Evolutionary conservation across 2,329 filamentous ascomycete species (phyloP).

Genomic region (Acrocalymma vagum): DNA sequence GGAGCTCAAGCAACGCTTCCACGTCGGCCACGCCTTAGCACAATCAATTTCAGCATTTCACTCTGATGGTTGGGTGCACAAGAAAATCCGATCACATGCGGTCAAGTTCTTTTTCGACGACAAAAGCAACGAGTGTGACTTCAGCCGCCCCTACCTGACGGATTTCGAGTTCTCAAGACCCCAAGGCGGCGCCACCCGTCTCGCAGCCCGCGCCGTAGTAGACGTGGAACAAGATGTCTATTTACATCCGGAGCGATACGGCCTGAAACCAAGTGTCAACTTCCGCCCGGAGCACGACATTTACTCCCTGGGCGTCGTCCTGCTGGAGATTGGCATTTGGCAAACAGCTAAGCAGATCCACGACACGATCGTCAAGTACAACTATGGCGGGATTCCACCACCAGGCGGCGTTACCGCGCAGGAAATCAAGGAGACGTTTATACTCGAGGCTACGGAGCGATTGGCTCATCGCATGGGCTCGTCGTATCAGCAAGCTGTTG

Average conservation of each 20-base stretch:
- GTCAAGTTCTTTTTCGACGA: slow-evolving; percentile 10
- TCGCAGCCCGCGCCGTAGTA: slow-evolving; percentile 5
- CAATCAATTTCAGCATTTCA: slow-evolving; percentile 17
- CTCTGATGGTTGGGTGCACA: slow-evolving; percentile 19
- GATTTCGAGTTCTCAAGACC: slow-evolving; percentile 18
- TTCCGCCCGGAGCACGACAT: slow-evolving; percentile 66
- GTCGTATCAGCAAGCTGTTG: too few relatives aligned
- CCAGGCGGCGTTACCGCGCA: too few relatives aligned
- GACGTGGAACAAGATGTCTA: slow-evolving; percentile 54
- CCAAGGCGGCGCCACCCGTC: slow-evolving; percentile 19
- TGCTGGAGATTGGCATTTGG: slow-evolving; percentile 64
- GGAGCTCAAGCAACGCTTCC: slow-evolving; percentile 14
- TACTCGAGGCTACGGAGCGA: too few relatives aligned
- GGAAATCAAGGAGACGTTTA: too few relatives aligned
- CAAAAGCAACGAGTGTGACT: too few relatives aligned
- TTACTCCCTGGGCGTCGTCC: slow-evolving; percentile 63
- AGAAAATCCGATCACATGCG: slow-evolving; percentile 23
- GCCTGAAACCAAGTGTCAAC: slow-evolving; percentile 54
- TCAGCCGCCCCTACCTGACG: too few relatives aligned
- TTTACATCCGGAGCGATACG: slow-evolving; percentile 59
- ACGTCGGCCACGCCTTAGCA: slow-evolving; percentile 12
- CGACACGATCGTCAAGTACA: too few relatives aligned
- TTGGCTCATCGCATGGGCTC: too few relatives aligned
- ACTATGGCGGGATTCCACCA: too few relatives aligned
- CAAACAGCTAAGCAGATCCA: too few relatives aligned